phyloP scores from a whole-genome alignment of 1,284 basidiomycete species.

The Leccinum griseonigrum region DNA sequence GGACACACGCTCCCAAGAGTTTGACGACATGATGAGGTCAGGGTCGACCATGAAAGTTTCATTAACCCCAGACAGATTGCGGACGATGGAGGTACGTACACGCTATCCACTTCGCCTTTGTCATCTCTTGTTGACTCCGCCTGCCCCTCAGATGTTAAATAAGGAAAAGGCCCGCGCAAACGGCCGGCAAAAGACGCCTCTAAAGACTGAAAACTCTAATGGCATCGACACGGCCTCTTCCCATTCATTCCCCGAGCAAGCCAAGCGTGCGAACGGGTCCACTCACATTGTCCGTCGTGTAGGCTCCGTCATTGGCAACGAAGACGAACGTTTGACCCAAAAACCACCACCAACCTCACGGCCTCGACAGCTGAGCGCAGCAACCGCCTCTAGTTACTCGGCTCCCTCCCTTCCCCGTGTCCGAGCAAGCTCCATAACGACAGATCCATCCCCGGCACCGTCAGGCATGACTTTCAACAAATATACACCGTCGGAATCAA shows the following conservation, averaged over 20 bases:
- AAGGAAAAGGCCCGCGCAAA: conserved; percentile 56
- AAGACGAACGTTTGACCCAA: conserved; percentile 47
- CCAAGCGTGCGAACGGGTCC: conserved; percentile 28
- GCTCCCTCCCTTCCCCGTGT: conserved; percentile 24
- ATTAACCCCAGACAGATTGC: conserved; percentile 87
- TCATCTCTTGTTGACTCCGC: conserved; percentile 25
- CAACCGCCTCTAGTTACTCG: conserved; percentile 27
- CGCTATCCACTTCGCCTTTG: conserved; percentile 26
- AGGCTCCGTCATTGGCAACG: conserved; percentile 54
- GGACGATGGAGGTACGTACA: conserved; percentile 78
- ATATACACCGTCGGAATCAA: conserved; percentile 27
- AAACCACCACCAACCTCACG: conserved; percentile 32
- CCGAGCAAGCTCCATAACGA: conserved; percentile 31
- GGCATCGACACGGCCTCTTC: conserved; percentile 14
- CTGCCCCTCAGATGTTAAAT: conserved; percentile 52
- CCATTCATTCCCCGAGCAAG: conserved; percentile 21
- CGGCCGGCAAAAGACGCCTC: conserved; percentile 32
- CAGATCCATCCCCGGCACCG: conserved; percentile 23
- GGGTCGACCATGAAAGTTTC: conserved; percentile 92
- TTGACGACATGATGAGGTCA: conserved; percentile 87
- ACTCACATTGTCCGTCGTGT: conserved; percentile 50
- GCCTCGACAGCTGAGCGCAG: conserved; percentile 35
- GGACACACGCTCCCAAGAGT: conserved; percentile 66
- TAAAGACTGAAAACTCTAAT: conserved; percentile 27
- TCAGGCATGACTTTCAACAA: conserved; percentile 17